Conservation (phyloP, 1,284 basidiomycete species). For the Trichosporon sp. region DNA sequence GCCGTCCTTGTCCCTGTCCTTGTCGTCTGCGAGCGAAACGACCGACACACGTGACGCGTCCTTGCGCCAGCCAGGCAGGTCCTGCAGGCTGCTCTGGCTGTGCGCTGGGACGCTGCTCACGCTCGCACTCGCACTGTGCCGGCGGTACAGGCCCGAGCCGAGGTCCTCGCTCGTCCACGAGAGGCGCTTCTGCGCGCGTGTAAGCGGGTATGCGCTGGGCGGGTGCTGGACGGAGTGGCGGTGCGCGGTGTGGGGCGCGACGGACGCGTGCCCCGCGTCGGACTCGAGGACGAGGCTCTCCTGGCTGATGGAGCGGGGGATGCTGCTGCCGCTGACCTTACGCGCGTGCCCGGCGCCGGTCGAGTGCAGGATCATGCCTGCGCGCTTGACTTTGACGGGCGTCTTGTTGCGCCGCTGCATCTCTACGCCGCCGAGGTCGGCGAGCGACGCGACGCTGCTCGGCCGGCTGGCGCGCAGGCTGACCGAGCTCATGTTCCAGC, state of each 20-base stretch:
- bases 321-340: neutral
- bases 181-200: constrained; percentile 29
- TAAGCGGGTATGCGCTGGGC: constrained; percentile 10
- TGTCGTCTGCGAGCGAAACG: neutral
- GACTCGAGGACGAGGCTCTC: neutral
- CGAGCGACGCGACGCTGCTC: constrained; percentile 7
- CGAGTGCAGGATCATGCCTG: neutral
- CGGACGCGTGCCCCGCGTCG: neutral
- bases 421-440: neutral
- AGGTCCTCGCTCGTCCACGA: constrained; percentile 32
- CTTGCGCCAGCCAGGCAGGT: neutral
- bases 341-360: neutral
- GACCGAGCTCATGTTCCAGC: neutral
- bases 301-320: neutral
- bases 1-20: neutral
- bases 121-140: neutral
- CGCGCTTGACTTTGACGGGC: neutral
- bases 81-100: neutral
- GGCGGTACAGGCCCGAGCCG: constrained; percentile 1
- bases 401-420: neutral
- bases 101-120: neutral
- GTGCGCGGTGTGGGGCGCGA: neutral
- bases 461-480: neutral
- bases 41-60: neutral
- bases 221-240: neutral